These are phyloP conservation scores for Nitzschia sp. DNA, from an alignment of 108 stramenopile genomes.

Conservation along the genomic window DNA sequence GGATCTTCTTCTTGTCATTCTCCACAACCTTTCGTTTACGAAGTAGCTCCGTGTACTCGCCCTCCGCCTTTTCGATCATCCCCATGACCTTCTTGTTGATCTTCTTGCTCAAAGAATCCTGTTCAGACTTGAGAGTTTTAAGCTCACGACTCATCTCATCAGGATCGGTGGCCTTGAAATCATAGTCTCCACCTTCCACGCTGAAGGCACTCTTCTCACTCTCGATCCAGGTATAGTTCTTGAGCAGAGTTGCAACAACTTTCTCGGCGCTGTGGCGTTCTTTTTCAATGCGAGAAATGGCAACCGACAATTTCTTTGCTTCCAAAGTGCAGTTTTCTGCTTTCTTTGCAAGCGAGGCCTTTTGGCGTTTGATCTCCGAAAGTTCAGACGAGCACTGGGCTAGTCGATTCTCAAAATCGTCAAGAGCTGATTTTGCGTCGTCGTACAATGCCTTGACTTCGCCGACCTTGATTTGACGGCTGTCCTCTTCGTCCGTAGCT, in stretches of 20 bases:
- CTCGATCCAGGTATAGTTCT: constrained; percentile 94
- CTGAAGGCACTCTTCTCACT: constrained; percentile 93
- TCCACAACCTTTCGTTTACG: constrained; percentile 96
- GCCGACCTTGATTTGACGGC: constrained; percentile 73
- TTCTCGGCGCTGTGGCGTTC: constrained; percentile 74
- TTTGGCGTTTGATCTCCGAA: constrained; percentile 52
- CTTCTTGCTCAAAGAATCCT: constrained; percentile 84
- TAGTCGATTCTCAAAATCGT: constrained; percentile 68
- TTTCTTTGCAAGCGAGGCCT: constrained; percentile 52
- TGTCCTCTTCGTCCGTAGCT: constrained; percentile 58
- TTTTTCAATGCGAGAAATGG: constrained; percentile 70
- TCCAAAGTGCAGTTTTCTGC: constrained; percentile 81
- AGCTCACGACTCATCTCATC: constrained; percentile 67
- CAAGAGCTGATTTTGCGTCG: constrained; percentile 68
- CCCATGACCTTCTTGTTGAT: constrained; percentile 99
- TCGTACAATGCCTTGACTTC: constrained; percentile 76
- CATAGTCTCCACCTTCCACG: constrained; percentile 93
- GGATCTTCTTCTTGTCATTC: constrained; percentile 97
- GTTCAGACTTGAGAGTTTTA: constrained; percentile 76
- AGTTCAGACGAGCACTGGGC: constrained; percentile 81
- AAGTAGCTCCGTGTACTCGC: constrained; percentile 95
- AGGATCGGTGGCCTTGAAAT: constrained; percentile 82
- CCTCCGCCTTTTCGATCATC: constrained; percentile 98
- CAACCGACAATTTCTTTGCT: constrained; percentile 82
- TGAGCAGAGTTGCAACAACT: constrained; percentile 61